Evolutionary conservation across 2,329 filamentous ascomycete genomes (phyloP).

Genomic region (Scopulariopsis brevicaulis): DNA sequence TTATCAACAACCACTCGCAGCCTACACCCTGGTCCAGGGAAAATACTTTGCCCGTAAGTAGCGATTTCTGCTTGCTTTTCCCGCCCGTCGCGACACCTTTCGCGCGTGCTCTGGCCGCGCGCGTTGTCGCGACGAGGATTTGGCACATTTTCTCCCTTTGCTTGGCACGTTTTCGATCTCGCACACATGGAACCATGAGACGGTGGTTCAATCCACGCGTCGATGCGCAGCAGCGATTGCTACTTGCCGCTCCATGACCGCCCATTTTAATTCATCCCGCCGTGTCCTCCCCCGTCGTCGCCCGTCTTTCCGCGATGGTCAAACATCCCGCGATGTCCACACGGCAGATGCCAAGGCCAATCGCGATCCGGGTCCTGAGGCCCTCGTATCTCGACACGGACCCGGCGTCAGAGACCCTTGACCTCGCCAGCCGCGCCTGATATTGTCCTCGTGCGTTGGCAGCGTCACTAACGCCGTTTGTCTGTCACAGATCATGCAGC

Average conservation of each 20-base stretch:
- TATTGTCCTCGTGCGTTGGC: slow-evolving; percentile 1
- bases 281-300: neutral
- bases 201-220: neutral
- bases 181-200: neutral
- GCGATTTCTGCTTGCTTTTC: slow-evolving; percentile 6
- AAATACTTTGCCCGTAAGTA: slow-evolving; percentile 24
- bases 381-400: neutral
- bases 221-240: neutral
- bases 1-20: slow-evolving; percentile 1
- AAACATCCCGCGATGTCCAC: neutral
- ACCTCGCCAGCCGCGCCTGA: neutral
- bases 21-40: slow-evolving; percentile 12
- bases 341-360: neutral
- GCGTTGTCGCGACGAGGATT: neutral
- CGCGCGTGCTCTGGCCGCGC: neutral
- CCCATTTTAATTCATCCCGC: neutral
- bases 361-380: neutral
- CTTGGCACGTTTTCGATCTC: neutral
- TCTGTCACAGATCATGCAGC: slow-evolving; percentile 41
- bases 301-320: neutral
- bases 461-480: slow-evolving; percentile 4
- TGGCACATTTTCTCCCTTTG: neutral
- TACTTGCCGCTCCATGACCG: neutral
- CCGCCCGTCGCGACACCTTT: neutral
- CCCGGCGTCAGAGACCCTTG: neutral